A percentile compares a stretch with the other conserved stretches of the same genome.
phyloP scores from a whole-genome alignment of 208 protist species.

The Porcisia deanei region DNA sequence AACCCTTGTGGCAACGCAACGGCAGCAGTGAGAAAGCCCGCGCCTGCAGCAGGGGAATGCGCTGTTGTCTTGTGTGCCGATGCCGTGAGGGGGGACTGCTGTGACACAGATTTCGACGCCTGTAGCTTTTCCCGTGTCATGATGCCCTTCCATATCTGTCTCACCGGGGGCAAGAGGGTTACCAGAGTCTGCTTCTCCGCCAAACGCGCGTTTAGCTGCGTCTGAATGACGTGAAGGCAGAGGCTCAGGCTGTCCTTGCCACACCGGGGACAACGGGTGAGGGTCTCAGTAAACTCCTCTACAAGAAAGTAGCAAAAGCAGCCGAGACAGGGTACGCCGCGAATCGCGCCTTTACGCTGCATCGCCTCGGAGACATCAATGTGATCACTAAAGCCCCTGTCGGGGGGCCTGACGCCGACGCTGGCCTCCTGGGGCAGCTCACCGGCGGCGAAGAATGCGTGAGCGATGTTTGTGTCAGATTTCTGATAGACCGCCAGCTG shows the following conservation, averaged over 20 bases:
- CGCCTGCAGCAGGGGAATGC: neutral
- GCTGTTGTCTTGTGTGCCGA: neutral
- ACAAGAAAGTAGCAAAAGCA: slow-evolving; percentile 71
- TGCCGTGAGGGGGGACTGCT: neutral
- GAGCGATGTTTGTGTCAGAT: slow-evolving; percentile 8
- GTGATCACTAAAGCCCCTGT: slow-evolving; percentile 12
- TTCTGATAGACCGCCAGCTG: slow-evolving; percentile 17
- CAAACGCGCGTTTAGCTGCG: slow-evolving; percentile 6
- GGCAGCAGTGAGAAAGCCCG: neutral
- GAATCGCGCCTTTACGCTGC: slow-evolving; percentile 35
- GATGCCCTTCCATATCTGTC: slow-evolving; percentile 20
- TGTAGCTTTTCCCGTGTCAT: neutral
- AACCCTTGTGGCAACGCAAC: neutral
- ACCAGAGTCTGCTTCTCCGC: slow-evolving; percentile 25
- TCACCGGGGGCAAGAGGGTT: slow-evolving; percentile 16
- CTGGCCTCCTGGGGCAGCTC: neutral
- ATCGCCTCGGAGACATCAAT: slow-evolving; percentile 44
- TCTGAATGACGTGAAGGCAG: slow-evolving; percentile 27
- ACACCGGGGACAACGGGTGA: slow-evolving; percentile 64
- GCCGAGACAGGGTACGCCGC: slow-evolving; percentile 58
- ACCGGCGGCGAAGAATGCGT: slow-evolving; percentile 13
- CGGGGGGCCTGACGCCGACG: neutral
- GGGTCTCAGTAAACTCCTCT: slow-evolving; percentile 53
- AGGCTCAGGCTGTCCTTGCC: slow-evolving; percentile 48
- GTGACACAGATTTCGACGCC: neutral